Evolutionary conservation across 164 flowering plant species (phyloP).

Genomic region (Tetracentron sinense): DNA sequence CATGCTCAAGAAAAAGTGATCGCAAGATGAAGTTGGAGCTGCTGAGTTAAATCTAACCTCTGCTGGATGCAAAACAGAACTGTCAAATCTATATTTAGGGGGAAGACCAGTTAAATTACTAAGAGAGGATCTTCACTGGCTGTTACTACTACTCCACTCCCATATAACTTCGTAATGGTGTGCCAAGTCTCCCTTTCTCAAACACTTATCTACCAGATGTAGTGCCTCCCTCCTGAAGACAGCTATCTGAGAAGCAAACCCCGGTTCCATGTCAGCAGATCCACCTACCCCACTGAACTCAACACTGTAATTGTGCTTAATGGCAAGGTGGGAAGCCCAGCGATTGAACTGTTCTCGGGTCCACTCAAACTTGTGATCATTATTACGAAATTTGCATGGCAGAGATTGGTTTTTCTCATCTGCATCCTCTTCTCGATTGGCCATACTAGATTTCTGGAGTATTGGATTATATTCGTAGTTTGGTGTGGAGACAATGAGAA

Average conservation of each 20-base stretch:
- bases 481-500: conserved; percentile 91
- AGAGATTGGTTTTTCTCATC: conserved; percentile 48
- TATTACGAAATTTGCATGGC: conserved; percentile 75
- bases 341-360: conserved; percentile 69
- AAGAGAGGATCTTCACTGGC: conserved; percentile 7
- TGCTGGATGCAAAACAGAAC: too few species aligned
- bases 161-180: conserved; percentile 43
- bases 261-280: conserved; percentile 63
- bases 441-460: conserved; percentile 43
- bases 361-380: conserved; percentile 99
- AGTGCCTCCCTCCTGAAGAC: conserved; percentile 47
- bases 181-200: conserved; percentile 9
- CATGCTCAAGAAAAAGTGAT: too few species aligned
- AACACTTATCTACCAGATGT: conserved; percentile 11
- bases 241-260: conserved; percentile 97
- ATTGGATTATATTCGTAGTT: conserved; percentile 89
- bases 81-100: too few species aligned
- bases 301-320: conserved; percentile 62
- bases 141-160: conserved; percentile 47
- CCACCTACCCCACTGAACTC: conserved; percentile 96
- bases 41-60: neutral
- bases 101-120: neutral
- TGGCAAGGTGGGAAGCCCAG: conserved; percentile 76
- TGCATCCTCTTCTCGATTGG: conserved; percentile 53
- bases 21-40: too few species aligned